Conservation (phyloP, 352 stramenopile species). For the Pythium guiyangense region DNA sequence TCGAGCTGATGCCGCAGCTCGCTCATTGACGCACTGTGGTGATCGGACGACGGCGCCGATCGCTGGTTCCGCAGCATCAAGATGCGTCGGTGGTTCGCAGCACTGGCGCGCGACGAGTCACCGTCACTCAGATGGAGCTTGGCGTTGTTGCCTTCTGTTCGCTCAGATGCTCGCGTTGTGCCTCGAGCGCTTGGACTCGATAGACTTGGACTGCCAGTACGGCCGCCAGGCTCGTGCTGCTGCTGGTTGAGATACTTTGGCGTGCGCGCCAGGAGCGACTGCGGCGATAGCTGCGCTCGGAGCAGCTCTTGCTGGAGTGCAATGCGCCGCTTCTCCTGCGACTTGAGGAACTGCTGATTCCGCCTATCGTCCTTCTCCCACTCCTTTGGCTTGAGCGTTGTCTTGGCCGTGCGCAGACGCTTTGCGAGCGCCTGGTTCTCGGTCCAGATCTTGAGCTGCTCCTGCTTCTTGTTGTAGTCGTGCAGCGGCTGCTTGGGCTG, state of each 20-base stretch:
- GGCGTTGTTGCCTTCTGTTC: neutral
- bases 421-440: slow-evolving; percentile 71
- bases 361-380: slow-evolving; percentile 73
- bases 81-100: slow-evolving; percentile 54
- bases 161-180: neutral
- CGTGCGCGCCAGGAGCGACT: slow-evolving; percentile 22
- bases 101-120: slow-evolving; percentile 15
- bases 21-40: neutral
- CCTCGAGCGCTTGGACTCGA: neutral
- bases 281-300: slow-evolving; percentile 37
- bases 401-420: slow-evolving; percentile 56
- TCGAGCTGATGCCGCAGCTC: slow-evolving; percentile 3
- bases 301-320: slow-evolving; percentile 51
- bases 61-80: slow-evolving; percentile 48
- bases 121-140: neutral
- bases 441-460: slow-evolving; percentile 66
- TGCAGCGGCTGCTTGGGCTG: slow-evolving; percentile 3
- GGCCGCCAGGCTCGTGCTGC: slow-evolving; percentile 9
- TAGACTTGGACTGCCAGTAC: neutral
- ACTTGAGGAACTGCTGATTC: slow-evolving; percentile 66
- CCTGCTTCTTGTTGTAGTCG: slow-evolving; percentile 65
- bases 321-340: slow-evolving; percentile 41
- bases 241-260: slow-evolving; percentile 15
- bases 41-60: slow-evolving; percentile 1
- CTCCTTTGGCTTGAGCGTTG: slow-evolving; percentile 58